Conservation (phyloP, 805 yeast genomes). For the Candida takata region DNA sequence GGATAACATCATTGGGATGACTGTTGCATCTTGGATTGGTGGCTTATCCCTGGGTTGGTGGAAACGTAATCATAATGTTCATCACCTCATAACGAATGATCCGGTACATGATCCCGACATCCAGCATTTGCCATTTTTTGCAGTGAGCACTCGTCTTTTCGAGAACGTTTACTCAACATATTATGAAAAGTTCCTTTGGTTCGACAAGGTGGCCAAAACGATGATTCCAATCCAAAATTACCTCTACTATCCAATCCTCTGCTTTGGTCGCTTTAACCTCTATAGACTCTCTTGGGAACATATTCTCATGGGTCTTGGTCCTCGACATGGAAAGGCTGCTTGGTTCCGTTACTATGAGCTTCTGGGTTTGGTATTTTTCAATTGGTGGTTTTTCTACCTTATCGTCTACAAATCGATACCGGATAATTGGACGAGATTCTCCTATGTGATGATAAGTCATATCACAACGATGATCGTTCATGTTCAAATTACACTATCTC, state of each 20-base stretch:
- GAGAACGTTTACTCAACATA: constrained; percentile 71
- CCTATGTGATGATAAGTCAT: constrained; percentile 66
- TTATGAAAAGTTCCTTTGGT: constrained; percentile 60
- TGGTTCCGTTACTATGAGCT: constrained; percentile 80
- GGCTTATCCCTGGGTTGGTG: constrained; percentile 92
- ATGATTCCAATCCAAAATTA: constrained; percentile 61
- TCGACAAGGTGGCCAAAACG: constrained; percentile 56
- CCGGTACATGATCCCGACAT: constrained; percentile 94
- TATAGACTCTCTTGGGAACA: constrained; percentile 79
- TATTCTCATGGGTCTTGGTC: constrained; percentile 69
- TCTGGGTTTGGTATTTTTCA: constrained; percentile 59
- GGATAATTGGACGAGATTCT: constrained; percentile 45
- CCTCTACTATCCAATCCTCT: constrained; percentile 69
- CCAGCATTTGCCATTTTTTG: constrained; percentile 87
- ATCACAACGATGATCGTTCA: constrained; percentile 86
- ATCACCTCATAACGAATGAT: constrained; percentile 84
- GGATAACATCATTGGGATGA: constrained; percentile 68
- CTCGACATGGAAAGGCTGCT: constrained; percentile 74
- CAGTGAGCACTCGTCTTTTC: constrained; percentile 68
- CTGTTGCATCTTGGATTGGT: constrained; percentile 75
- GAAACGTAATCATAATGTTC: constrained; percentile 92
- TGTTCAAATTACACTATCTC: constrained; percentile 84
- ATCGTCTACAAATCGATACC: constrained; percentile 46
- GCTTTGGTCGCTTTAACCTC: constrained; percentile 80
- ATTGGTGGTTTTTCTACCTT: constrained; percentile 76